These are phyloP conservation scores for Trametes pubescens DNA, from an alignment of 1,284 basidiomycete species.

Conservation along the genomic window DNA sequence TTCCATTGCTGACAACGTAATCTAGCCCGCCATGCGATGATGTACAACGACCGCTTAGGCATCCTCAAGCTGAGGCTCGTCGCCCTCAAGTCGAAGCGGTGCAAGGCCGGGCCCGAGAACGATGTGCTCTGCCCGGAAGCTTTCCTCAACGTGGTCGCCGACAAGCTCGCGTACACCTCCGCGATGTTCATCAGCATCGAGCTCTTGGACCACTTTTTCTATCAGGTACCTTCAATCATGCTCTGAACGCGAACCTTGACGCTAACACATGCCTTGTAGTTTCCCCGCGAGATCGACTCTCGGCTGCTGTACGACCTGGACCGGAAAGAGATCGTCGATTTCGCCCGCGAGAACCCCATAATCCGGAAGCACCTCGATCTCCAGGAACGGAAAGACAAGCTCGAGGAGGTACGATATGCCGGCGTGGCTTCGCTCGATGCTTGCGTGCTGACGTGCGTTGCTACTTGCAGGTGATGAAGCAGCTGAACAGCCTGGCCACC, in stretches of 20 bases:
- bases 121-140: conserved; percentile 95
- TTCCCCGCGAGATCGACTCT: conserved; percentile 98
- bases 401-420: conserved; percentile 78
- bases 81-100: conserved; percentile 89
- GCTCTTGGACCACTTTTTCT: conserved; percentile 97
- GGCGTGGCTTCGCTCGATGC: neutral
- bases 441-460: neutral
- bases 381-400: conserved; percentile 96
- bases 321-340: conserved; percentile 84
- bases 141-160: conserved; percentile 95
- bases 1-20: conserved; percentile 19
- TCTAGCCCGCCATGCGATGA: conserved; percentile 89
- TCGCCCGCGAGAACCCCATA: conserved; percentile 93
- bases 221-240: conserved; percentile 65
- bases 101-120: conserved; percentile 85
- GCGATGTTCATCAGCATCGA: conserved; percentile 99
- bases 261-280: conserved; percentile 55
- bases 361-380: conserved; percentile 92
- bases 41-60: conserved; percentile 83
- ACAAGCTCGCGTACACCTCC: conserved; percentile 96
- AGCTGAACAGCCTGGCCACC: conserved; percentile 85
- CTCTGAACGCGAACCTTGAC: neutral
- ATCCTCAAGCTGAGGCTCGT: conserved; percentile 87
- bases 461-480: conserved; percentile 80
- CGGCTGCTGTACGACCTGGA: conserved; percentile 92